These are phyloP conservation scores for Erucastrum elatum DNA, from an alignment of 345 rosid species.

Conservation along the genomic window DNA sequence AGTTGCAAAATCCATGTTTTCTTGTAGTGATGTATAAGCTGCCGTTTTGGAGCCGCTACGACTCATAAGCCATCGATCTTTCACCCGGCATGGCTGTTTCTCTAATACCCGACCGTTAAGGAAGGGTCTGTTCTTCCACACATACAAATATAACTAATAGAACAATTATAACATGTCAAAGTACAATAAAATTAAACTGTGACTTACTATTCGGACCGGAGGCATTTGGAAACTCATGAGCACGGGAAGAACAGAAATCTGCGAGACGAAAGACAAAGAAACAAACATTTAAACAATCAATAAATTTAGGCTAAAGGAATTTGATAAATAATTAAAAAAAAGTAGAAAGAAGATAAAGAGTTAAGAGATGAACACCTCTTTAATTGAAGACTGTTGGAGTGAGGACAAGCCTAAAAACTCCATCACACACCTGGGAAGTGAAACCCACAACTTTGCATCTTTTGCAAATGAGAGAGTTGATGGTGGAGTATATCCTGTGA, in stretches of 20 bases:
- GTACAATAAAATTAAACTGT: not conserved
- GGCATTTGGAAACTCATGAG: not conserved
- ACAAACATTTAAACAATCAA: too few relatives aligned
- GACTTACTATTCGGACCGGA: conserved; percentile 6
- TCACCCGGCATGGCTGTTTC: conserved; percentile 12
- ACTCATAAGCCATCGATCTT: conserved; percentile 18
- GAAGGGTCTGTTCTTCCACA: conserved; percentile 3
- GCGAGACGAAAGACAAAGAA: not conserved
- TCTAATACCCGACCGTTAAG: conserved; percentile 3
- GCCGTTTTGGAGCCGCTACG: conserved; percentile 18
- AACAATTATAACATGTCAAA: too few relatives aligned
- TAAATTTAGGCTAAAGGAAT: too few relatives aligned
- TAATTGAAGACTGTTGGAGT: not conserved
- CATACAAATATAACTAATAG: not conserved
- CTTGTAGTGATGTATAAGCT: conserved; percentile 19
- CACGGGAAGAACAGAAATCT: not conserved
- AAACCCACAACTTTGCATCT: conserved; percentile 17
- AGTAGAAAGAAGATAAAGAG: not conserved
- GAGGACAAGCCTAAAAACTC: conserved; percentile 24
- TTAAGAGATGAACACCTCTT: not conserved
- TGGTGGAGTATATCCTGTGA: not conserved
- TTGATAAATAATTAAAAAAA: not conserved
- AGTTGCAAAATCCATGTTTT: too few relatives aligned
- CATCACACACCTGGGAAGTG: conserved; percentile 16
- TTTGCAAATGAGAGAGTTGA: not conserved